A percentile compares a stretch with the other conserved stretches of the same genome.
Conservation (phyloP, 345 rosid genomes). For the Hirschfeldia incana region DNA sequence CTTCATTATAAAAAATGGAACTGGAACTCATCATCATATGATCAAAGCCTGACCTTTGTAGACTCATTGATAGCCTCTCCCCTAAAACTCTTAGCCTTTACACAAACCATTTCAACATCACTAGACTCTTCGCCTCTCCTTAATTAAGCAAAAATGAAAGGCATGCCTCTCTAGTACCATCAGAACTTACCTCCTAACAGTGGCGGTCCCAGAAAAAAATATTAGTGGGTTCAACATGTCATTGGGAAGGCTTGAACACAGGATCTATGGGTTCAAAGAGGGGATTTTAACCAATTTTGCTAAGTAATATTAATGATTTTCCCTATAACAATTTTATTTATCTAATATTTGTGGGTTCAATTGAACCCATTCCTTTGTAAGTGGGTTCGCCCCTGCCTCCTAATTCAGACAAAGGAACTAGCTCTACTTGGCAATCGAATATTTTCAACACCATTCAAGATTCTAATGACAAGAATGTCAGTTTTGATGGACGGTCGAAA, state of each 20-base stretch:
- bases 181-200: too few relatives aligned
- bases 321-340: too few relatives aligned
- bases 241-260: too few relatives aligned
- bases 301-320: too few relatives aligned
- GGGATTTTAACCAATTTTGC: too few relatives aligned
- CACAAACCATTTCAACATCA: neutral
- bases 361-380: too few relatives aligned
- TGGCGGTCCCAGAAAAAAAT: too few relatives aligned
- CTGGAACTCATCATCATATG: neutral
- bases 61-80: neutral
- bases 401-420: neutral
- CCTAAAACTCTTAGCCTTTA: neutral
- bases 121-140: neutral
- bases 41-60: neutral
- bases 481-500: neutral
- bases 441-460: neutral
- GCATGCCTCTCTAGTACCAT: neutral
- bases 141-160: neutral
- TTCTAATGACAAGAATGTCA: neutral
- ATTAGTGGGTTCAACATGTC: too few relatives aligned
- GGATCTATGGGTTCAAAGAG: too few relatives aligned
- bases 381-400: too few relatives aligned
- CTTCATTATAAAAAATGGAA: neutral
- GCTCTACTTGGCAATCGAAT: neutral
- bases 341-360: too few relatives aligned